Percentiles rank a stretch among this genome's conserved stretches.
Evolutionary conservation across 768 basidiomycete species (phyloP).

Genomic region (Mycena amicta): DNA sequence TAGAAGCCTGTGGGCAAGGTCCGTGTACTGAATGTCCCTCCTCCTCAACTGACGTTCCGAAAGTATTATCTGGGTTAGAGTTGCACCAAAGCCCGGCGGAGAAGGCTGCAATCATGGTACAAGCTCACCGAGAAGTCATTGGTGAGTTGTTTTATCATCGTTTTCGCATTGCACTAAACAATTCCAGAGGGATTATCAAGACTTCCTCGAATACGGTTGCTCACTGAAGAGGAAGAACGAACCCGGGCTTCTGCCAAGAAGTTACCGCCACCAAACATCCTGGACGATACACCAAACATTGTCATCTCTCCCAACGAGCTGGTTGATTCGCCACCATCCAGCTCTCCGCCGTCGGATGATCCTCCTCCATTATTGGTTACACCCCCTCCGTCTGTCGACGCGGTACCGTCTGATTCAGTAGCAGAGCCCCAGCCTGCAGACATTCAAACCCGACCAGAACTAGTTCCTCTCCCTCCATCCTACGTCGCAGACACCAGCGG

Average conservation of each 20-base stretch:
- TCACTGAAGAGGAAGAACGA: constrained; percentile 56
- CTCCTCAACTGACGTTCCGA: background rate
- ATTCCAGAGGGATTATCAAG: constrained; percentile 70
- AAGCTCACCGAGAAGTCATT: constrained; percentile 84
- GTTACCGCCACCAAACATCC: constrained; percentile 4
- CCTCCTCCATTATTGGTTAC: constrained; percentile 18
- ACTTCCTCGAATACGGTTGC: constrained; percentile 74
- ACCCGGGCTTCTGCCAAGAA: constrained; percentile 31
- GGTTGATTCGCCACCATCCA: background rate
- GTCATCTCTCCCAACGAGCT: constrained; percentile 4
- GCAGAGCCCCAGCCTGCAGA: too few relatives aligned
- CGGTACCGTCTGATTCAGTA: too few relatives aligned
- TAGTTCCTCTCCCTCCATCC: constrained; percentile 19
- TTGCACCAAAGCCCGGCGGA: constrained; percentile 61
- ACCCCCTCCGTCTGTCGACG: constrained; percentile 10
- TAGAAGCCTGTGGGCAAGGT: constrained; percentile 80
- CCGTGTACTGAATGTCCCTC: constrained; percentile 29
- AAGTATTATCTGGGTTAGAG: constrained; percentile 43
- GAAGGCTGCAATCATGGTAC: constrained; percentile 80
- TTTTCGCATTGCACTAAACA: background rate
- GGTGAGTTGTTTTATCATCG: constrained; percentile 50
- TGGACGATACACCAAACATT: constrained; percentile 7
- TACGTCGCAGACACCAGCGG: constrained; percentile 1
- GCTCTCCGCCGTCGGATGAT: constrained; percentile 1
- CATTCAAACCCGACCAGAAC: constrained; percentile 7